Base-by-base conservation (phyloP, 345 rosid species). In the Eucalyptus regnans region DNA sequence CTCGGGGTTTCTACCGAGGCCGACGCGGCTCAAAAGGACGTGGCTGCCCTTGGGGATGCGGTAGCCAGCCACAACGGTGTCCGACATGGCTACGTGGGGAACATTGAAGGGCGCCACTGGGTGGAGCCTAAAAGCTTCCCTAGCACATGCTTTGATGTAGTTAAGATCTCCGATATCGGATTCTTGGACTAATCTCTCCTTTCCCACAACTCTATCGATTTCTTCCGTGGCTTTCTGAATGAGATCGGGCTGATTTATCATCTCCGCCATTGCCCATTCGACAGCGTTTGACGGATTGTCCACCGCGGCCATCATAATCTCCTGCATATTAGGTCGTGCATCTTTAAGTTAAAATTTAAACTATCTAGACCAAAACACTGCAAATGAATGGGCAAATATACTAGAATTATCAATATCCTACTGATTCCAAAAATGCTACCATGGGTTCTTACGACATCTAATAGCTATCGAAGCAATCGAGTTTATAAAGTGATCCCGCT, bases 231-330 rank as follows among this genome's bases (percentile, higher is more conserved):
- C 93, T 46, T 90, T 90, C 33, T 31, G 44, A 18, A 92, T 87
- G 41, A 91, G 31, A 41, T 91, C 88, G 0, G 93, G 93, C 16
- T 88, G 90, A 51, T 90, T 92, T 86, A 92, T 46, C 92, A 91
- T 86, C 71, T 92, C 92, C 3, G 90, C 94, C 60, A 92, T 54
- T 18, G 92, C 86, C 94, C 94, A 92, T 81, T 92, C 94, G 20
- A 90, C 86, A 49, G 90, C 91, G 58, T 92, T 90, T 86, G 91
- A 89, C 31, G 95, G 94, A 87, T 93, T 93, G 88, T 93, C 95
- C 10, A 92, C 87, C 15, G 93, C 89, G 68, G 91, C 95, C 60
- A 93, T 86, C 89, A 90, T 90, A 29, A 93, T 87, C 85, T 92
- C 95, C 94, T 93, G 64, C 50, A 86, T 50, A 88, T 56, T 51